Base-by-base conservation (phyloP, 768 basidiomycete species). In the Auricularia heimuer region DNA sequence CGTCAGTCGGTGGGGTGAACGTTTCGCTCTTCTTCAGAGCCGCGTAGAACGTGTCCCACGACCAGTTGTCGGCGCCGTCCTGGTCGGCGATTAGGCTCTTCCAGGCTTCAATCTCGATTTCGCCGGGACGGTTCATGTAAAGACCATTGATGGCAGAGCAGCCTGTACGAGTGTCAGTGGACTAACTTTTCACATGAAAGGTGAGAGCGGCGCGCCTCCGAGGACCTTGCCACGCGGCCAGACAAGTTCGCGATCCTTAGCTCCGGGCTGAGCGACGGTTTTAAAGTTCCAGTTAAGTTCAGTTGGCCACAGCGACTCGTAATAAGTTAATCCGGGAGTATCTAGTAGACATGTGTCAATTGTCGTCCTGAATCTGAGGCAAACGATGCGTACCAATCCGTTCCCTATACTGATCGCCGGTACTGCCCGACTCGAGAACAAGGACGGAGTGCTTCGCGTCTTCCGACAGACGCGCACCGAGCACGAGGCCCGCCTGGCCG, bases 151-250 rank as follows among this genome's bases (percentile, higher is more conserved):
- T 78, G 10, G 87, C 85, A 35, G 85, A 80, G 14, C 56, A n/a
- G 21, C 47, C 47, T 51, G 21, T 51, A 18, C 16, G 21, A 4
- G 21, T 16, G 47, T 18, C 11, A 51, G 47, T 16, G 29, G 29
- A 29, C 29, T 29, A 29, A 29, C 29, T 29, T 29, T 29, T 29
- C 21, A 8, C 47, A 51, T 51, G 47, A 6, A 3, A 18, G 16
- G 18, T 11, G 6, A 51, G 47, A 51, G 16, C 39, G 39, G 33
- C 56, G 24, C 24, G 4, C 88, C 88, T 63, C 88, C 88, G 34
- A 90, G 78, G 62, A 85, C 82, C 72, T 83, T 86, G 37, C 88
- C 89, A 37, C 84, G 79, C 3, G 87, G 83, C 83, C 86, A 87
- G 3, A 75, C 64, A 51, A 86, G 66, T 0, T 67, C 70, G 36